Conservation (phyloP, 2,329 filamentous ascomycete species). For the Scorias spongiosa region DNA sequence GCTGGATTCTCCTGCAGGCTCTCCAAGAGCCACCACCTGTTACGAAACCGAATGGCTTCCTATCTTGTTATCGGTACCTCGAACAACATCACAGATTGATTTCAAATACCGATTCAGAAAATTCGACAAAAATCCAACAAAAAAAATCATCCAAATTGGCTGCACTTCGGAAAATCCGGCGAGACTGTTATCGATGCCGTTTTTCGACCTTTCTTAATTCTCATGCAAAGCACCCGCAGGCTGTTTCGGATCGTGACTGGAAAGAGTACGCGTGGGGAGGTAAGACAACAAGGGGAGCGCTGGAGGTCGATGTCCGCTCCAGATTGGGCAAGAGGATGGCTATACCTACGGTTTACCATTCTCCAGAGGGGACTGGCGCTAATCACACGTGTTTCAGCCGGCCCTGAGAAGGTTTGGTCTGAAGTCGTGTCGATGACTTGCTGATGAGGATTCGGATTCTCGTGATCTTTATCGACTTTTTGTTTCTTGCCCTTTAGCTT, state of each 20-base stretch:
- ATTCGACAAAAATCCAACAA: conserved; percentile 2
- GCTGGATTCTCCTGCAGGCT: conserved; percentile 14
- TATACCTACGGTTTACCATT: too few species aligned
- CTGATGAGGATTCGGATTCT: not conserved
- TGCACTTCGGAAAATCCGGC: not conserved
- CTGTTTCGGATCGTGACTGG: conserved; percentile 1
- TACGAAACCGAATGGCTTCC: conserved; percentile 1
- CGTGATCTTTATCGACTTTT: not conserved
- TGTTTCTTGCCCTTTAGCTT: not conserved
- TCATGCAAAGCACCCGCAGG: not conserved
- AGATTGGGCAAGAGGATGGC: too few species aligned
- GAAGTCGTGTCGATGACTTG: not conserved
- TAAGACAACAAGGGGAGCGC: conserved; percentile 1
- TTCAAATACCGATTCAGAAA: too few species aligned
- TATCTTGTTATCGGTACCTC: not conserved
- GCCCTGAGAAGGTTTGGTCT: not conserved
- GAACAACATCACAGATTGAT: not conserved
- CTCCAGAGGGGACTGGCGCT: too few species aligned
- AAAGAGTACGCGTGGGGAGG: conserved; percentile 6
- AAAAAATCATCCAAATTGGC: not conserved
- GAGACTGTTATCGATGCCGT: not conserved
- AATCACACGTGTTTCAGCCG: not conserved
- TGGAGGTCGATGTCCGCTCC: not conserved
- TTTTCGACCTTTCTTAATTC: not conserved
- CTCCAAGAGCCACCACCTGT: not conserved